These are phyloP conservation scores for Austroboletus eburneus DNA, from an alignment of 768 basidiomycete species.

Conservation along the genomic window DNA sequence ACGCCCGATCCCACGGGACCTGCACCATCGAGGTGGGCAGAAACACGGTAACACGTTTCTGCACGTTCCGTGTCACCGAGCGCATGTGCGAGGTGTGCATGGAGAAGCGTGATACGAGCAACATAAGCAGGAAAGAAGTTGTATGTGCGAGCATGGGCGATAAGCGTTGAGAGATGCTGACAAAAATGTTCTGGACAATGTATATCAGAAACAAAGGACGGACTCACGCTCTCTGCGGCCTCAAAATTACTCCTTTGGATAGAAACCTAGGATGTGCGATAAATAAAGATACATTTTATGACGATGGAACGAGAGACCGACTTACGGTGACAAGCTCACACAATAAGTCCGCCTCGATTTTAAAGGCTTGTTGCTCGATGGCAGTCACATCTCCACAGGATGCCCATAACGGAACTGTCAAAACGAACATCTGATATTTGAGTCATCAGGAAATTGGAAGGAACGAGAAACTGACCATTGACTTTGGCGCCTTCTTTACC, in stretches of 20 bases:
- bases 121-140: conserved; percentile 54
- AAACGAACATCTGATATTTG: neutral
- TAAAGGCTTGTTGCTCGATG: conserved; percentile 47
- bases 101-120: conserved; percentile 60
- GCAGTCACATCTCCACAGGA: conserved; percentile 46
- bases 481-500: conserved; percentile 17
- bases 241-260: conserved; percentile 68
- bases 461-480: conserved; percentile 9
- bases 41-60: conserved; percentile 57
- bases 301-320: conserved; percentile 3
- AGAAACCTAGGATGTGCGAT: conserved; percentile 40
- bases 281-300: neutral
- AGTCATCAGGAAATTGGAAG: neutral
- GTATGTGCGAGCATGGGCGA: conserved; percentile 59
- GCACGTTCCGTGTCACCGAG: conserved; percentile 52
- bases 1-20: conserved; percentile 21
- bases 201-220: neutral
- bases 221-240: conserved; percentile 52
- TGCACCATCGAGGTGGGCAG: conserved; percentile 44
- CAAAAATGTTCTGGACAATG: neutral
- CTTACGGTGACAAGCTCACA: conserved; percentile 66
- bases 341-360: conserved; percentile 66
- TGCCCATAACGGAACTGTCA: conserved; percentile 53
- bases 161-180: conserved; percentile 42
- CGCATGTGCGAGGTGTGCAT: conserved; percentile 74